Evolutionary conservation across 202 grass and related monocot species (phyloP).

Genomic region (Musa balbisiana): DNA sequence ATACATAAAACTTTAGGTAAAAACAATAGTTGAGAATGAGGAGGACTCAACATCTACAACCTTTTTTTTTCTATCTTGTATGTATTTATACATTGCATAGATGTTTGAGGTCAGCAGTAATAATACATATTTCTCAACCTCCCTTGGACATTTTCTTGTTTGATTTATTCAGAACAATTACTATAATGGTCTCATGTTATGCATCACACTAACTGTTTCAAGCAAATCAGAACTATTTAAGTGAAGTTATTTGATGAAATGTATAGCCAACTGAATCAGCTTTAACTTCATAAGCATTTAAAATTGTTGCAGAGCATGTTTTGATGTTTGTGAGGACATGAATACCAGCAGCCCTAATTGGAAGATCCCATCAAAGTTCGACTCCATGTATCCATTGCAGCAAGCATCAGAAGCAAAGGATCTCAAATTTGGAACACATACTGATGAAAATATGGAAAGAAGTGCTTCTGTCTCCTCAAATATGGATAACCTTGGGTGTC

Average conservation of each 20-base stretch:
- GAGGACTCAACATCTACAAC: too few relatives aligned
- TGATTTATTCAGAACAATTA: too few relatives aligned
- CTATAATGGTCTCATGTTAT: too few relatives aligned
- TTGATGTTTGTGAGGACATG: slow-evolving; percentile 58
- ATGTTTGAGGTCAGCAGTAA: too few relatives aligned
- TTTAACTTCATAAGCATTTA: slow-evolving; percentile 22
- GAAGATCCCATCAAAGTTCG: not conserved
- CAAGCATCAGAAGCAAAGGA: slow-evolving; percentile 3
- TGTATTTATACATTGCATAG: too few relatives aligned
- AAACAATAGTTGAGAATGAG: too few relatives aligned
- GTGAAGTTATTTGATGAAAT: not conserved
- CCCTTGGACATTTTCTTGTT: too few relatives aligned
- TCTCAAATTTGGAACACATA: not conserved
- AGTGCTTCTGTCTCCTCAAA: slow-evolving; percentile 50
- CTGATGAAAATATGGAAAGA: not conserved
- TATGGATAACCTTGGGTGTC: slow-evolving; percentile 31
- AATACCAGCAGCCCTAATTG: not conserved
- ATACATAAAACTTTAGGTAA: too few relatives aligned
- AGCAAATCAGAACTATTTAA: not conserved
- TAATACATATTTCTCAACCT: too few relatives aligned
- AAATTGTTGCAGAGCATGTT: slow-evolving; percentile 52
- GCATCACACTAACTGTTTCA: too few relatives aligned
- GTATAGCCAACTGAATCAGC: slow-evolving; percentile 13
- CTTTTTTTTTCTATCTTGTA: too few relatives aligned
- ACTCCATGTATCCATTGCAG: not conserved